These are phyloP conservation scores for Dendrobium officinale DNA, from an alignment of 106 monocot species.

Conservation along the genomic window DNA sequence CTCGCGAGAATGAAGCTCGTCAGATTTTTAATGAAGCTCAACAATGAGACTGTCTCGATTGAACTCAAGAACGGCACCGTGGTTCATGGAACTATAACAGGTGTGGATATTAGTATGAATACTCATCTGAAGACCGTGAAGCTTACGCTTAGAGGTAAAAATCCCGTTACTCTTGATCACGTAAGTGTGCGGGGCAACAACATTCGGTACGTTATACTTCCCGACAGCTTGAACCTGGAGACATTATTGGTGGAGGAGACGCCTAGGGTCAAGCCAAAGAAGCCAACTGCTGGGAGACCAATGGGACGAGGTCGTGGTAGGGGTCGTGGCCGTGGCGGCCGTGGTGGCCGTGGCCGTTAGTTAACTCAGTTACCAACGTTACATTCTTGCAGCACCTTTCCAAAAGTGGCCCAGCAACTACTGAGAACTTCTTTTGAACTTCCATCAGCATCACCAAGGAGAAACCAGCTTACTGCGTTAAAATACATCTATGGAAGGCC, in stretches of 20 bases:
- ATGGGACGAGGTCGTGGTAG: slow-evolving; percentile 71
- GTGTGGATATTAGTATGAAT: slow-evolving; percentile 96
- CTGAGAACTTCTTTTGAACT: background rate
- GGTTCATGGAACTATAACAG: slow-evolving; percentile 63
- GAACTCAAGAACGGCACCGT: slow-evolving; percentile 58
- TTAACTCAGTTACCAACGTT: background rate
- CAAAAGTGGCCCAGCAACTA: background rate
- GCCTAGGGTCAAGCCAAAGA: slow-evolving; percentile 88
- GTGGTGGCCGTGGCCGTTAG: slow-evolving; percentile 2
- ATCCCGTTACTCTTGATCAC: slow-evolving; percentile 84
- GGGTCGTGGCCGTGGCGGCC: slow-evolving; percentile 53
- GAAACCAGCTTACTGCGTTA: background rate
- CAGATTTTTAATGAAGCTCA: slow-evolving; percentile 58
- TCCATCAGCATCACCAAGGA: background rate
- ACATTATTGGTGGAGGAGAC: slow-evolving; percentile 91
- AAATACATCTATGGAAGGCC: background rate
- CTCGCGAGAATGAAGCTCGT: slow-evolving; percentile 27
- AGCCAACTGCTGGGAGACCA: slow-evolving; percentile 71
- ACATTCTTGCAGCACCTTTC: background rate
- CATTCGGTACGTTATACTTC: slow-evolving; percentile 86
- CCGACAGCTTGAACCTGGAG: slow-evolving; percentile 94
- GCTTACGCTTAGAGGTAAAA: slow-evolving; percentile 84
- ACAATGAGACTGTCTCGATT: slow-evolving; percentile 66
- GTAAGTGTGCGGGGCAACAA: slow-evolving; percentile 91
- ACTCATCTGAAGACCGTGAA: slow-evolving; percentile 95